Evolutionary conservation across 768 basidiomycete genomes (phyloP), one percentile per base, ranked within the genome.

Genomic region (Lactifluus piperatus): DNA sequence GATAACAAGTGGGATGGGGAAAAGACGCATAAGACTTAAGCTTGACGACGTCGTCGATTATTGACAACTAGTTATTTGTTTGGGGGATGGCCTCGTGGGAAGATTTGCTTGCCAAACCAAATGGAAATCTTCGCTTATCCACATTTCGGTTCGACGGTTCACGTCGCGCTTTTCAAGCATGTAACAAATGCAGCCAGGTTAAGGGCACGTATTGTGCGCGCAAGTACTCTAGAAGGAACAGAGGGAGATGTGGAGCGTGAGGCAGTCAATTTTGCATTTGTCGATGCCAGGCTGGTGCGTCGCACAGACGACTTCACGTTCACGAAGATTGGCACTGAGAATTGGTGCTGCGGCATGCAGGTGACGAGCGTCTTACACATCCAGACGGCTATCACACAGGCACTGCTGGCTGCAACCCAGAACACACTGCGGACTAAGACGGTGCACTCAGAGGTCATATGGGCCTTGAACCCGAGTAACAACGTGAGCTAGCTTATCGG

Each of bases 361-460:
- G 83, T 97, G 46, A 87, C 89, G 0, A 94, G 92, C 56, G 70
- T 78, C 4, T 68, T 85, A 45, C 94, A 95, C 66, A 73, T 97
- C 13, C 82, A 90, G 69, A 93, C 91, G 0, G 94, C 91, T 0
- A 79, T 94, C 11, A 78, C 86, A 54, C 89, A 92, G 65, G 86
- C 92, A 1, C 74, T 91, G n/a, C 73, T 94, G 11, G 81, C 91
- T 0, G 76, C 81, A 29, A 70, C 79, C 3, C 79, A 85, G 43
- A 76, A 74, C 22, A 67, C 74, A 0, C 74, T 95, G 57, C 78
- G 86, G 48, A 94, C 94, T 1, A 91, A 87, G 73, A 91, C 92
- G 1, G 73, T 94, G 0, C 94, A 97, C 68, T 92, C 92, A 0
- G 94, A 98, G 71, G 79, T 97, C 51, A 76, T 97, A n/a, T 93